These are phyloP conservation scores for Lophiotrema nucula DNA, from an alignment of 495 filamentous ascomycete species.

Conservation along the genomic window DNA sequence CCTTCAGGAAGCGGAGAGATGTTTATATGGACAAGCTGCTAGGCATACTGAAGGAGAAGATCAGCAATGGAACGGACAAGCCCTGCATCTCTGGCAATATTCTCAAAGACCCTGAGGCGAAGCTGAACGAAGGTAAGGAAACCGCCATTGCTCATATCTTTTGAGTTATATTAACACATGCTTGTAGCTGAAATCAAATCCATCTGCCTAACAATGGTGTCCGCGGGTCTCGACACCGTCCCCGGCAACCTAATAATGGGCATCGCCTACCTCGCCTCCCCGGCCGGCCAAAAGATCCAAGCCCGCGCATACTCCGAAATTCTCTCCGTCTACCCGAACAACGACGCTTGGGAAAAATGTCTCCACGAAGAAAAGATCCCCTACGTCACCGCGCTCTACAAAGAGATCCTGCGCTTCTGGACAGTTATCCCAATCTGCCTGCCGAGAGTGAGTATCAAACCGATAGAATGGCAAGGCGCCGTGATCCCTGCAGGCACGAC, in stretches of 20 bases:
- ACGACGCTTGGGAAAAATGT: slow-evolving; percentile 64
- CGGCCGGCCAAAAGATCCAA: slow-evolving; percentile 63
- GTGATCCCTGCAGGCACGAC: slow-evolving; percentile 63
- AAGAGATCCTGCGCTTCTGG: slow-evolving; percentile 69
- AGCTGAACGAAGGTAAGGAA: slow-evolving; percentile 49
- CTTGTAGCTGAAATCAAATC: slow-evolving; percentile 64
- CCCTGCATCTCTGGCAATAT: slow-evolving; percentile 70
- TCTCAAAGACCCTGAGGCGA: slow-evolving; percentile 57
- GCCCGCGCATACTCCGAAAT: slow-evolving; percentile 62
- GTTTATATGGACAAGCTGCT: slow-evolving; percentile 60
- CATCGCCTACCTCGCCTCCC: slow-evolving; percentile 65
- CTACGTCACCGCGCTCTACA: slow-evolving; percentile 67
- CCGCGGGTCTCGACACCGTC: slow-evolving; percentile 67
- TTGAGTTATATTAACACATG: not conserved
- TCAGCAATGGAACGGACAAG: slow-evolving; percentile 62
- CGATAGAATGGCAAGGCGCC: slow-evolving; percentile 58
- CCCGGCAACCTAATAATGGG: slow-evolving; percentile 70
- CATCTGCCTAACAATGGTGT: slow-evolving; percentile 74
- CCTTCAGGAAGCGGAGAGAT: slow-evolving; percentile 55
- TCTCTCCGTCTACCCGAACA: slow-evolving; percentile 61
- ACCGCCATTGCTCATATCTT: not conserved
- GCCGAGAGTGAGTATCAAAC: slow-evolving; percentile 62
- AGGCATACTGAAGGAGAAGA: slow-evolving; percentile 56
- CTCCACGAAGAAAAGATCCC: slow-evolving; percentile 67
- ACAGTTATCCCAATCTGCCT: slow-evolving; percentile 73